Conservation (phyloP, 352 stramenopile species). For the Phytopythium sindhum region DNA sequence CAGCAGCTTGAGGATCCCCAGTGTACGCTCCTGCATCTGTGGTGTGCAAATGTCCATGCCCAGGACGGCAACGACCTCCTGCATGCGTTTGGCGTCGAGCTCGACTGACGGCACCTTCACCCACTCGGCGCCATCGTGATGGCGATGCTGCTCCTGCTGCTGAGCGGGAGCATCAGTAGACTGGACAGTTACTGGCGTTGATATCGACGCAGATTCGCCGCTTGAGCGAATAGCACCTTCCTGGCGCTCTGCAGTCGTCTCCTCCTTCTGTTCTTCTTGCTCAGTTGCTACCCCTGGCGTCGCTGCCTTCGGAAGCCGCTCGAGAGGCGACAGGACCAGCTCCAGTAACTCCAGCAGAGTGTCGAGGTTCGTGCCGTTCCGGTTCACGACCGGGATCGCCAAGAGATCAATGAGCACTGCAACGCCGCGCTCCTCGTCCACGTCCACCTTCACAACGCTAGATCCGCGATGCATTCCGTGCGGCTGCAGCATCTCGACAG, state of each 20-base stretch:
- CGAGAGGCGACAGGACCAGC: constrained; percentile 83
- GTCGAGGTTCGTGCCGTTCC: constrained; percentile 91
- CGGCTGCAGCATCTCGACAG: constrained; percentile 81
- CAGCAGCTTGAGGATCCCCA: constrained; percentile 76
- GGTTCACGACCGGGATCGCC: constrained; percentile 70
- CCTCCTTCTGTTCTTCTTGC: constrained; percentile 47
- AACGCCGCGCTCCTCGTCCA: constrained; percentile 37
- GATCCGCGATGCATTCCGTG: constrained; percentile 47
- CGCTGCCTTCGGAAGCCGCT: constrained; percentile 54
- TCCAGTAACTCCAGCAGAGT: constrained; percentile 92
- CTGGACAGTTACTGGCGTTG: constrained; percentile 1
- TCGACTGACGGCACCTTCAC: constrained; percentile 59
- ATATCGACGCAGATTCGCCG: neutral
- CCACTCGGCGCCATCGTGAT: constrained; percentile 48
- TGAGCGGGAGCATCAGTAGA: neutral
- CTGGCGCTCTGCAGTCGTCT: constrained; percentile 8
- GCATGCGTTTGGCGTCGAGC: constrained; percentile 51
- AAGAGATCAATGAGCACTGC: constrained; percentile 89
- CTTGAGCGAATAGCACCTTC: neutral
- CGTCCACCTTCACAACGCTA: neutral
- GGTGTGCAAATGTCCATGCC: constrained; percentile 74
- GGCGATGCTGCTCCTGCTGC: neutral
- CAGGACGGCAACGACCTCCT: constrained; percentile 63
- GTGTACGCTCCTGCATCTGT: constrained; percentile 81
- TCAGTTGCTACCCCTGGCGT: constrained; percentile 11